A percentile compares a stretch with the other conserved stretches of the same genome.
These are phyloP conservation scores for Cardamine occulta DNA, from an alignment of 345 rosid species.

Conservation along the genomic window DNA sequence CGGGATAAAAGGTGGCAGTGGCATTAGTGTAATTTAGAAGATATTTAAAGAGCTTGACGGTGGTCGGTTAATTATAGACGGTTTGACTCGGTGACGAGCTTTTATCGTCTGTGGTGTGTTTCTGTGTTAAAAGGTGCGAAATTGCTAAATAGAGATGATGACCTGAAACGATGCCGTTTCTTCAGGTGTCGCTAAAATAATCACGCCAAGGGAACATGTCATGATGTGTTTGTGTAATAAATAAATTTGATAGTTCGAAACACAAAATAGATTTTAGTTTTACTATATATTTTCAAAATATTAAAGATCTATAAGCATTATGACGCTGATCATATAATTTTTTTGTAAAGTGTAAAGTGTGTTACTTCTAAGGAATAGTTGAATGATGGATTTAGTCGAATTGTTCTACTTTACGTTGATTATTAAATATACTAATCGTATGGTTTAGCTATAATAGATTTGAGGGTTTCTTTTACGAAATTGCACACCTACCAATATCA, in stretches of 20 bases:
- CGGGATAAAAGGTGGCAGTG: slow-evolving; percentile 40
- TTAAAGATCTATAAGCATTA: not conserved
- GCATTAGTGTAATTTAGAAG: slow-evolving; percentile 37
- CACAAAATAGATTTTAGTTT: not conserved
- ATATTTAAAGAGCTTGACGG: not conserved
- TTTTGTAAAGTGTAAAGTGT: not conserved
- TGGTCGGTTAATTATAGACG: slow-evolving; percentile 24
- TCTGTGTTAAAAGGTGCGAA: slow-evolving; percentile 8
- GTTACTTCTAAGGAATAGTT: not conserved
- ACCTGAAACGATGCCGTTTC: slow-evolving; percentile 40
- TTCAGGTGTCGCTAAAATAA: slow-evolving; percentile 25
- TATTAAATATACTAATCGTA: not conserved
- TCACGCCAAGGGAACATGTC: slow-evolving; percentile 39
- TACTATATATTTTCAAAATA: not conserved
- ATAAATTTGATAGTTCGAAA: not conserved
- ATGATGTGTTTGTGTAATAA: not conserved
- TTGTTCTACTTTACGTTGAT: not conserved
- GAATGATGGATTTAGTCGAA: not conserved
- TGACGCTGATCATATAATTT: not conserved
- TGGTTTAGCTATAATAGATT: not conserved
- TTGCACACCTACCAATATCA: slow-evolving; percentile 5
- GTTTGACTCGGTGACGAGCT: not conserved
- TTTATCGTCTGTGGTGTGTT: slow-evolving; percentile 11
- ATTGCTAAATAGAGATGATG: slow-evolving; percentile 23
- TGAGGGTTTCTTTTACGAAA: slow-evolving; percentile 20